phyloP scores from a whole-genome alignment of 805 yeast genomes.

The Tetrapisispora fleetii region DNA sequence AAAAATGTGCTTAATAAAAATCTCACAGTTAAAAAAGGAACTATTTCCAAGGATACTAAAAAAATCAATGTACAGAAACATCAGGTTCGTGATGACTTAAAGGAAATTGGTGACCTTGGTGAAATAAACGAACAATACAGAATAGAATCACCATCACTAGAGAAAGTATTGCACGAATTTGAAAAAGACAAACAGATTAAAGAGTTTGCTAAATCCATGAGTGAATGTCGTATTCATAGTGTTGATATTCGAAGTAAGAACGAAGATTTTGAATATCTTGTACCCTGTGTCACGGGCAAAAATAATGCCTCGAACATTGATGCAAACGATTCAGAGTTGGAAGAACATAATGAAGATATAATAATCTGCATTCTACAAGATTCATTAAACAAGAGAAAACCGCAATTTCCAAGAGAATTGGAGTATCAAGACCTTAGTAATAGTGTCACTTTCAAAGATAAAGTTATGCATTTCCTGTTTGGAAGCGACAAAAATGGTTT shows the following conservation, averaged over 20 bases:
- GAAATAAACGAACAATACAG: neutral
- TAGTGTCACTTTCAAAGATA: conserved; percentile 9
- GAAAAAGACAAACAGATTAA: neutral
- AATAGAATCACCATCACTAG: conserved; percentile 2
- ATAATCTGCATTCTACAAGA: conserved; percentile 12
- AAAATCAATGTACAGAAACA: neutral
- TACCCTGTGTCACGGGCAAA: conserved; percentile 8
- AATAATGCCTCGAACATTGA: neutral
- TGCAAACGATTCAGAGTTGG: conserved; percentile 16
- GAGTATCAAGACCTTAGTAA: conserved; percentile 16
- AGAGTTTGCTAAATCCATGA: neutral
- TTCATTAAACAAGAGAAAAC: conserved; percentile 8
- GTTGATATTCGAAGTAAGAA: neutral
- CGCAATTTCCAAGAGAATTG: conserved; percentile 18
- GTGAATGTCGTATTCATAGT: neutral
- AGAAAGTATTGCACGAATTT: neutral
- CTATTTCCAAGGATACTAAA: no score
- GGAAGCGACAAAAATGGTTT: conserved; percentile 20
- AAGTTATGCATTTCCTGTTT: conserved; percentile 15
- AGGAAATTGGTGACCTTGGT: neutral
- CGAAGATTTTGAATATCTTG: conserved; percentile 11
- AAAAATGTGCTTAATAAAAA: no score
- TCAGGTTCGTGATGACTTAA: neutral
- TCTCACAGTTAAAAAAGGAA: neutral
- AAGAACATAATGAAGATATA: conserved; percentile 14